Evolutionary conservation across 805 yeast species (phyloP), one percentile per base, ranked within the genome.

Genomic region (Dipodascus geniculatus): DNA sequence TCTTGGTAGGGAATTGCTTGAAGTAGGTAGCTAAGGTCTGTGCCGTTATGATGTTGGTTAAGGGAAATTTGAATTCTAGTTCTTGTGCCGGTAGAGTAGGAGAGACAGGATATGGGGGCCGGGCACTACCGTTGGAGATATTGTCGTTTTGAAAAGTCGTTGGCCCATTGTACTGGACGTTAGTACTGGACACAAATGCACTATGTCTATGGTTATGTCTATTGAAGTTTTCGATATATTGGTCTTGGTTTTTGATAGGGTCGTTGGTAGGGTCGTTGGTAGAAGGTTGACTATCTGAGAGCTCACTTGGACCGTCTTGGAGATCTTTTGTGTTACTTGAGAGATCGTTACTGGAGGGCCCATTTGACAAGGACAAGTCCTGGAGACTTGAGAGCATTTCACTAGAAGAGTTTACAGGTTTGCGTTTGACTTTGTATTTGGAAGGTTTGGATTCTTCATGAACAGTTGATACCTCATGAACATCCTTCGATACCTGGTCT

Each of bases 11-110:
- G 22, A 57, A 56, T 22, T 52, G 35, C 23, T 49, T 42, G 28
- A 64, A 56, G 52, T 66, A 66, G 17, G 54, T 42, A 2, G 51
- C 54, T 23, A 66, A 56, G 17, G 56, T 54, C 31, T 62, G 65
- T 1, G 66, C 59, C 19, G 61, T 57, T 8, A 65, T 54, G 6
- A 63, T 52, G 2, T 61, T 54, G 2, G 70, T 51, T 19, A 61
- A 56, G 16, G 70, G 69, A 49, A 66, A 64, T 2, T 57, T 50
- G 28, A 57, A 48, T 54, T 57, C 50, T n/a, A 54, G 22, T 24
- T 14, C 14, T 16, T 17, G 22, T 17, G 53, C 23, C 23, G 52
- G 55, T 35, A 48, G 33, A 28, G 50, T 52, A 16, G 56, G 52
- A 14, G 59, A n/a, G 22, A 50, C 50, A 17, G 56, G 54, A 16